Conservation (phyloP, 768 basidiomycete genomes). For the Ramaria sp. region DNA sequence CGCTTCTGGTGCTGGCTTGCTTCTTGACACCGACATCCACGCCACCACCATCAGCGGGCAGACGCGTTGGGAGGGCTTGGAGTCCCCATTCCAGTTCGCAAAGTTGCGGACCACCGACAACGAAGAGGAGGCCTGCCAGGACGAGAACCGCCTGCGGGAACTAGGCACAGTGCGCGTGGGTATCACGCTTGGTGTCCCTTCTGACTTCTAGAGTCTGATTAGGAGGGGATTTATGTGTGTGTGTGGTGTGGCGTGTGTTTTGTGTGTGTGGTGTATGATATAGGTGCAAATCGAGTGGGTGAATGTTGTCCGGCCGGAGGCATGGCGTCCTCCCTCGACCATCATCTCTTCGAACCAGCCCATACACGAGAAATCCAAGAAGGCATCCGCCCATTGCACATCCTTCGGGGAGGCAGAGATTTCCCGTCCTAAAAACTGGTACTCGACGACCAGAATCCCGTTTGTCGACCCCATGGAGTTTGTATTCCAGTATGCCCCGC, state of each 20-base stretch:
- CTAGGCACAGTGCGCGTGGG: neutral
- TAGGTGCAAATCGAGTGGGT: slow-evolving; percentile 5
- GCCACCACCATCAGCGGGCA: slow-evolving; percentile 1
- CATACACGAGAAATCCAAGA: neutral
- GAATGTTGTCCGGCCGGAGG: neutral
- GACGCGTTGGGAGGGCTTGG: neutral
- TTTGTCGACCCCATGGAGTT: neutral
- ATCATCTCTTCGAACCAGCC: neutral
- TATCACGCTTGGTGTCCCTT: neutral
- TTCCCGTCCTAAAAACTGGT: slow-evolving; percentile 4
- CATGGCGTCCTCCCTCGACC: neutral
- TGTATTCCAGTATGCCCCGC: slow-evolving; percentile 1
- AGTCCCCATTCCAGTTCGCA: neutral
- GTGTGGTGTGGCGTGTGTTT: no score
- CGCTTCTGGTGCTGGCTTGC: neutral
- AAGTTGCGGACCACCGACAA: neutral
- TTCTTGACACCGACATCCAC: neutral
- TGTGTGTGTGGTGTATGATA: neutral
- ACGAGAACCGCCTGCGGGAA: neutral
- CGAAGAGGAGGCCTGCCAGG: neutral
- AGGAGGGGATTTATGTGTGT: no score
- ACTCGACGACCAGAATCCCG: neutral
- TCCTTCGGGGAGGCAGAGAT: neutral
- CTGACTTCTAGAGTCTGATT: neutral
- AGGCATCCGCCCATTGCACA: neutral